A percentile compares a stretch with the other conserved stretches of the same genome.
phyloP scores from a whole-genome alignment of 1,139 yeast species.

The Sugiyamaella grinbergsii region DNA sequence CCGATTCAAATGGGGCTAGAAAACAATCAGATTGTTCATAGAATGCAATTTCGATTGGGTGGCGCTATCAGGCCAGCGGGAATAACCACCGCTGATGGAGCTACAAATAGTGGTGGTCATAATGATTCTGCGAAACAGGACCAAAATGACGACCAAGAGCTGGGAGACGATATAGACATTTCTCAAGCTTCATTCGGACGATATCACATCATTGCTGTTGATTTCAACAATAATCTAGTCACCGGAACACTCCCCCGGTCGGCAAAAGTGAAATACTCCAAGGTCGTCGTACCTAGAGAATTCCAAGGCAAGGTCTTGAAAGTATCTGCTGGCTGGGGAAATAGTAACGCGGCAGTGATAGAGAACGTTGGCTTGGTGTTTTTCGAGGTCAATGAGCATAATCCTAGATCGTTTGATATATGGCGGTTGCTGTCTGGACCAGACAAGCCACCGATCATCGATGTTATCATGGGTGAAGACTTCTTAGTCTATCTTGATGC shows the following conservation, averaged over 20 bases:
- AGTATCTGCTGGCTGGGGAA: conserved; percentile 69
- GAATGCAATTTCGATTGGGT: background rate
- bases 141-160: background rate
- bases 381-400: conserved; percentile 10
- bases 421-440: conserved; percentile 41
- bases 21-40: background rate
- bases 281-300: conserved; percentile 50
- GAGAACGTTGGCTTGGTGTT: background rate
- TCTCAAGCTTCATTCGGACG: conserved; percentile 56
- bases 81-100: background rate
- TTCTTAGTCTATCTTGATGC: conserved; percentile 54
- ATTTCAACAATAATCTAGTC: conserved; percentile 38
- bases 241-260: conserved; percentile 59
- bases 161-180: background rate
- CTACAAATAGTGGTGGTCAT: background rate
- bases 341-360: background rate
- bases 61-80: background rate
- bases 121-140: background rate
- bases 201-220: conserved; percentile 65
- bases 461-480: conserved; percentile 59
- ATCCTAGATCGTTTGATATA: conserved; percentile 5
- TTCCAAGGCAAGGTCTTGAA: conserved; percentile 44
- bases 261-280: conserved; percentile 47
- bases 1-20: background rate
- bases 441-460: conserved; percentile 44